Conservation (phyloP, 306 rosid genomes). For the Carpinus viminea region DNA sequence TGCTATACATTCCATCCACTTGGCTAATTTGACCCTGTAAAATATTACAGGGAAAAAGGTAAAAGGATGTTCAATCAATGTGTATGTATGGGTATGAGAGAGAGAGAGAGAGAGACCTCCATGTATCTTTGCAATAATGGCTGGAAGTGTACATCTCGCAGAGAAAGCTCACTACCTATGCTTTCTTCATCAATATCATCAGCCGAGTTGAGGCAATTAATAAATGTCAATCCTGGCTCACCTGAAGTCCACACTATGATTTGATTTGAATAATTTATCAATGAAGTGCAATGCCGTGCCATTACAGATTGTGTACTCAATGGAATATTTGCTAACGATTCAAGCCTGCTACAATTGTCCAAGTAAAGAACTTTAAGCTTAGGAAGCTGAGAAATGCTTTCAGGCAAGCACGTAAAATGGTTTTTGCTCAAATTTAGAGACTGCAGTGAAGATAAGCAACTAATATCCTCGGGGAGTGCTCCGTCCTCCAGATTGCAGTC, state of each 20-base stretch:
- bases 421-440: conserved; percentile 25
- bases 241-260: not conserved
- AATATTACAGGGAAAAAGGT: not conserved
- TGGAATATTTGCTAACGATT: conserved; percentile 13
- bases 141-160: not conserved
- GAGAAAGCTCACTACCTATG: not conserved
- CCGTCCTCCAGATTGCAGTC: conserved; percentile 19
- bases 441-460: conserved; percentile 19
- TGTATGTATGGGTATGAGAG: not conserved
- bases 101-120: not conserved
- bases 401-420: not conserved
- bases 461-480: conserved; percentile 11
- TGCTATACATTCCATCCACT: not conserved
- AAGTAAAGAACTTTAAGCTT: conserved; percentile 10
- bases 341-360: not conserved
- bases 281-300: conserved; percentile 1
- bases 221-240: not conserved
- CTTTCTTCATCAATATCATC: not conserved
- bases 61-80: not conserved
- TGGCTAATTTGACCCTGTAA: not conserved
- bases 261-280: conserved; percentile 5
- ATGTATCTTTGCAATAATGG: not conserved
- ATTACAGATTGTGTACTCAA: not conserved
- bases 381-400: conserved; percentile 21
- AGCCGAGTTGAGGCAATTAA: not conserved